These are phyloP conservation scores for Polytrichum formosum DNA, from an alignment of 225 moss, liverwort and hornwort species.

Conservation along the genomic window DNA sequence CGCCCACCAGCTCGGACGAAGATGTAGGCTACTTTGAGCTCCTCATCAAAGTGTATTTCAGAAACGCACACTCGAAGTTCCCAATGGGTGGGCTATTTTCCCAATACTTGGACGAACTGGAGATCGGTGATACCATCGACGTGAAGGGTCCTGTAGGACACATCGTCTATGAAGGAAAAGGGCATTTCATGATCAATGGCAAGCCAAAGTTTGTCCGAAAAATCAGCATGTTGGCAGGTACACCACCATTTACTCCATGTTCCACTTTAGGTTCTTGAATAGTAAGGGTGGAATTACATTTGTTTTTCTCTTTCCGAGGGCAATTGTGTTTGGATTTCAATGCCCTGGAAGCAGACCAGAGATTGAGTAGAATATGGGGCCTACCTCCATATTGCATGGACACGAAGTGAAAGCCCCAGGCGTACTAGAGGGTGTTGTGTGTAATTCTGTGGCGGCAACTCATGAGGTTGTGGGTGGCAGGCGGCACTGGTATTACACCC, in stretches of 20 bases:
- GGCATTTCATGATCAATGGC: constrained; percentile 43
- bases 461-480: constrained; percentile 17
- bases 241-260: too few species aligned
- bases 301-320: too few species aligned
- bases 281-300: too few species aligned
- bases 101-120: constrained; percentile 54
- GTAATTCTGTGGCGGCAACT: too few species aligned
- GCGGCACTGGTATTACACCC: constrained; percentile 92
- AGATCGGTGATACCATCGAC: constrained; percentile 60
- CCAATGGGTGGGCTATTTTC: constrained; percentile 82
- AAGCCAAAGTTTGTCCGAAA: constrained; percentile 36
- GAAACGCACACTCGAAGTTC: constrained; percentile 29
- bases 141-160: constrained; percentile 81
- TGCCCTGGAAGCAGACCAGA: too few species aligned
- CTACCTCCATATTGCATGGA: too few species aligned
- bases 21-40: constrained; percentile 85
- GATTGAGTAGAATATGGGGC: too few species aligned
- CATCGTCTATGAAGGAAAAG: constrained; percentile 62
- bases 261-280: too few species aligned
- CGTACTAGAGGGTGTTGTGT: too few species aligned
- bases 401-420: too few species aligned
- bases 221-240: constrained; percentile 59
- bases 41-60: constrained; percentile 73
- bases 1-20: constrained; percentile 72
- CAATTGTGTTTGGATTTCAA: too few species aligned